phyloP scores from a whole-genome alignment of 805 yeast species.

The Starmera pachycereana region DNA sequence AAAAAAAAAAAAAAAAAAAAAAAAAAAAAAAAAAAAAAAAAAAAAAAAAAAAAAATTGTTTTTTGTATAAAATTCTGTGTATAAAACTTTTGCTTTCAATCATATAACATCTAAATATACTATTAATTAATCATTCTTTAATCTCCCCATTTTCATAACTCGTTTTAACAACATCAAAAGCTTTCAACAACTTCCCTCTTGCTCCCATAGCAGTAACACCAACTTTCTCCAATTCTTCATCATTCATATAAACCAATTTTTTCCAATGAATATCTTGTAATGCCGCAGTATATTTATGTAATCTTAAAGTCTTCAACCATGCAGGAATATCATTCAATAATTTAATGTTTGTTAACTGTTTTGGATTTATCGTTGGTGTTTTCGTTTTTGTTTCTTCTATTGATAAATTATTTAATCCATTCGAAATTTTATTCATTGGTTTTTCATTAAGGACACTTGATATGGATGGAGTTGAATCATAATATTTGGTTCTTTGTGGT shows the following conservation, averaged over 20 bases:
- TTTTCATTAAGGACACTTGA: slow-evolving; percentile 2
- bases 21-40: too few species aligned
- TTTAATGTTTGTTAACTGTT: slow-evolving; percentile 40
- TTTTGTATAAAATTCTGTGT: background rate
- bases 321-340: slow-evolving; percentile 72
- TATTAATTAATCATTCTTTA: slow-evolving; percentile 13
- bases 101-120: too few species aligned
- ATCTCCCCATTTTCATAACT: slow-evolving; percentile 32
- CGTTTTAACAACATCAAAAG: slow-evolving; percentile 73
- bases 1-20: too few species aligned
- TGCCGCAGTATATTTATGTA: slow-evolving; percentile 90
- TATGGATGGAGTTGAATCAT: slow-evolving; percentile 4
- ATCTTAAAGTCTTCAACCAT: slow-evolving; percentile 82
- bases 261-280: slow-evolving; percentile 70
- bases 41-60: background rate
- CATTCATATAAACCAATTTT: slow-evolving; percentile 61
- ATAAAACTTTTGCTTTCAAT: background rate
- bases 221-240: slow-evolving; percentile 54
- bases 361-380: slow-evolving; percentile 34
- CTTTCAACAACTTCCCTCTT: slow-evolving; percentile 83
- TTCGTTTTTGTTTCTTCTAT: slow-evolving; percentile 1
- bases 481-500: slow-evolving; percentile 15
- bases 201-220: slow-evolving; percentile 97
- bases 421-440: slow-evolving; percentile 11
- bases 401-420: slow-evolving; percentile 11